Evolutionary conservation across 1,284 basidiomycete genomes (phyloP).

Genomic region (Meira nashicola): DNA sequence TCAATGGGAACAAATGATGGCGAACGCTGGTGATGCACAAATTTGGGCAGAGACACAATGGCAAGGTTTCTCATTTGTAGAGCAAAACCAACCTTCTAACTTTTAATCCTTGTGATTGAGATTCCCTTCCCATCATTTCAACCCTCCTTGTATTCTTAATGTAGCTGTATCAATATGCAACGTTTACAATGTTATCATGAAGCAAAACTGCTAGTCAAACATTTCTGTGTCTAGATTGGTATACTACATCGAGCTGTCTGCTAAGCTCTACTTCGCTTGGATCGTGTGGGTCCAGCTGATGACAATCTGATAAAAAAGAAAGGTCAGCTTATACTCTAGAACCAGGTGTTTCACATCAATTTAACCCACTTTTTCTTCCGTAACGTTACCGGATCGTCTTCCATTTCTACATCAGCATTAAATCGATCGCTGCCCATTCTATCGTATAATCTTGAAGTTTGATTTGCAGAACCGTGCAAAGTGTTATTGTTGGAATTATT

Average conservation of each 20-base stretch:
- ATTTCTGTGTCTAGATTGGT: background rate
- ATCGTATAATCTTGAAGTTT: background rate
- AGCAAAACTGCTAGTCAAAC: no score
- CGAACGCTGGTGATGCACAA: background rate
- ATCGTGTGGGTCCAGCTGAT: background rate
- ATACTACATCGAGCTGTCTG: background rate
- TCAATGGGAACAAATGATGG: background rate
- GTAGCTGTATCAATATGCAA: background rate
- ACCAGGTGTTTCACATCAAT: background rate
- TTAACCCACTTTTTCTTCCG: conserved; percentile 10
- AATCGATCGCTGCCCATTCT: conserved; percentile 6
- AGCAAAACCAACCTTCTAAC: no score
- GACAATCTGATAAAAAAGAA: background rate
- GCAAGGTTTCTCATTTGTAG: background rate
- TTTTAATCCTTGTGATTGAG: no score
- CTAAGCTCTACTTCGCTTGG: conserved; percentile 7
- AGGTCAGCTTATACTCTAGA: background rate
- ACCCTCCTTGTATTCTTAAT: background rate
- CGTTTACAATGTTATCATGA: background rate
- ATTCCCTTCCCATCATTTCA: background rate
- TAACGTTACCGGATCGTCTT: background rate
- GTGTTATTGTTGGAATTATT: background rate
- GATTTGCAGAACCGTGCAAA: background rate
- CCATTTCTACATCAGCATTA: background rate
- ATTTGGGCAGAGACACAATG: background rate